Evolutionary conservation across 1,284 basidiomycete species (phyloP).

Genomic region (Cryptococcus neoformans): DNA sequence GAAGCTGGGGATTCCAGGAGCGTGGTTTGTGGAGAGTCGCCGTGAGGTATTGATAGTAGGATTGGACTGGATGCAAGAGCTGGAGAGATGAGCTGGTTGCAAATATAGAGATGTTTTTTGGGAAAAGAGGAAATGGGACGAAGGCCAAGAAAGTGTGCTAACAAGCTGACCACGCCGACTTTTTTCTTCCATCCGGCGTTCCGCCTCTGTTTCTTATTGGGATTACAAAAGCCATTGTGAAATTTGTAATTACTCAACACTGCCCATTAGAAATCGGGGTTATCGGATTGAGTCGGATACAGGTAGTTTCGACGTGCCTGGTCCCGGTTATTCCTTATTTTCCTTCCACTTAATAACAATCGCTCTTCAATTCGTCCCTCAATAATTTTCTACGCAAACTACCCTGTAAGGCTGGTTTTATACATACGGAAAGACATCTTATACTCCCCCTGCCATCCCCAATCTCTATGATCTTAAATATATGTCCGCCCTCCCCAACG

Average conservation of each 20-base stretch:
- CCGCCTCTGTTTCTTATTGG: too few relatives aligned
- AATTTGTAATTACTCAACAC: not conserved
- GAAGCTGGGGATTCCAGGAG: not conserved
- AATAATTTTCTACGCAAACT: too few relatives aligned
- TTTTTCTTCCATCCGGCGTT: not conserved
- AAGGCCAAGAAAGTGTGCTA: not conserved
- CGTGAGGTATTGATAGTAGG: not conserved
- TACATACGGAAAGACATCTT: too few relatives aligned
- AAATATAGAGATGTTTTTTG: not conserved
- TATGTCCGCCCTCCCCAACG: conserved; percentile 45
- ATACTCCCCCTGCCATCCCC: too few relatives aligned
- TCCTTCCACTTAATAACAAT: not conserved
- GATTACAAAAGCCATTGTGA: not conserved
- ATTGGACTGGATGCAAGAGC: not conserved
- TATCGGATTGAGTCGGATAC: not conserved
- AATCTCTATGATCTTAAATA: conserved; percentile 25
- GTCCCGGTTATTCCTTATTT: not conserved
- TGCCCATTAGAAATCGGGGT: not conserved
- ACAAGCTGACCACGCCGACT: not conserved
- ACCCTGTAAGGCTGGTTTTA: too few relatives aligned
- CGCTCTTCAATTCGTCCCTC: too few relatives aligned
- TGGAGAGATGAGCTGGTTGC: not conserved
- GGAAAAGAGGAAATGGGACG: not conserved
- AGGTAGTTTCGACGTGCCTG: conserved; percentile 3
- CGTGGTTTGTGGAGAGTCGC: too few relatives aligned